Evolutionary conservation across 1,284 basidiomycete genomes (phyloP), one percentile per base, ranked within the genome.

Genomic region (Leccinum cinnamomeum): DNA sequence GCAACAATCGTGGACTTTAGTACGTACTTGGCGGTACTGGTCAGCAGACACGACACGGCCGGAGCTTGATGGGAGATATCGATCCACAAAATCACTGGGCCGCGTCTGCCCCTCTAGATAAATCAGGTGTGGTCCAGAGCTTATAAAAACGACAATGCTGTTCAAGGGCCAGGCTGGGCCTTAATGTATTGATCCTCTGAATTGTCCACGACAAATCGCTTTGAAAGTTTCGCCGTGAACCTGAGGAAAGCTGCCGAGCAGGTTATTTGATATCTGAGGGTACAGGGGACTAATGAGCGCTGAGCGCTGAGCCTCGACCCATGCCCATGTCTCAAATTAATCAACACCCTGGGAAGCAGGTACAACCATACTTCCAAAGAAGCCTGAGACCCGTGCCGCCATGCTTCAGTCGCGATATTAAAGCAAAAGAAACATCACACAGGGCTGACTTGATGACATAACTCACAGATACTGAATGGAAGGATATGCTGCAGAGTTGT

Each of bases 31-130:
- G 25, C 14, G 25, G n/a, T 18, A 18, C 23, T 18, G 54, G 62
- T 69, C 68, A 68, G 63, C 63, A 53, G 68, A 64, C 39, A 35
- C 23, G 23, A 16, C 48, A 51, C 48, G 48, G 48, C 25, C 53
- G 33, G 37, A 44, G 20, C 28, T 55, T 55, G 33, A 20, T 23
- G 46, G 11, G 12, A 51, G 0, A 48, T 25, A 51, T 50, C 48
- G 23, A 50, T 25, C 11, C 18, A 23, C 46, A 23, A 48, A 48
- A 48, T 11, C 18, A 23, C 18, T 48, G 2, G 12, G 48, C 14
- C 48, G n/a, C 8, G 0, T 16, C 20, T 50, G 12, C 46, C 20
- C 46, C 44, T 18, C 20, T 50, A 5, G 5, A 51, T 51, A 51
- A 25, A 51, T 51, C 48, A 51, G 23, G 23, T 50, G 23, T 23